A percentile compares a stretch with the other conserved stretches of the same genome.
phyloP scores from a whole-genome alignment of 2,329 filamentous ascomycete species.

The Penicillium sp. region DNA sequence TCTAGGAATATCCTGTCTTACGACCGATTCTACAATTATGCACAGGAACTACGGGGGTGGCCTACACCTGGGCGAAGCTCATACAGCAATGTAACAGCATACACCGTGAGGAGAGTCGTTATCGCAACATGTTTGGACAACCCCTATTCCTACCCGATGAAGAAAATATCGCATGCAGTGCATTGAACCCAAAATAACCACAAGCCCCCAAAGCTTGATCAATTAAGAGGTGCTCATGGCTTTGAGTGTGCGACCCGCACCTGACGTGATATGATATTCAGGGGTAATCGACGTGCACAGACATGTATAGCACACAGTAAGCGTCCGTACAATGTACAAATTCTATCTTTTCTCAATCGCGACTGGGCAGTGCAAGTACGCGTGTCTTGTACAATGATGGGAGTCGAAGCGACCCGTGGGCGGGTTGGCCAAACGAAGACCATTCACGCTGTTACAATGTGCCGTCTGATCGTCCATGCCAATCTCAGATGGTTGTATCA shows the following conservation, averaged over 20 bases:
- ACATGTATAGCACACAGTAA: neutral
- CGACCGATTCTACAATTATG: no score
- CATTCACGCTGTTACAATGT: neutral
- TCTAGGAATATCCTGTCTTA: no score
- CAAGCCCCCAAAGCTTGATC: neutral
- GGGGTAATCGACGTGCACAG: neutral
- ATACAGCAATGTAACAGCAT: no score
- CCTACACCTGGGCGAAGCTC: no score
- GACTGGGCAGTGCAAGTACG: neutral
- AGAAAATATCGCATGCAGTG: neutral
- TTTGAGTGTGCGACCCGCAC: neutral
- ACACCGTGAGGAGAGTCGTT: no score
- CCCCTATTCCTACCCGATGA: no score
- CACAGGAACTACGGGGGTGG: no score
- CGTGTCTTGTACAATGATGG: neutral
- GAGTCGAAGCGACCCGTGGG: neutral
- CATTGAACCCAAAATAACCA: neutral
- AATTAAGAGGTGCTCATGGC: neutral
- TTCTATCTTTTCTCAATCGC: neutral
- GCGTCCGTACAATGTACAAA: neutral
- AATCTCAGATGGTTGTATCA: neutral
- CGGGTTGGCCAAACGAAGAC: neutral
- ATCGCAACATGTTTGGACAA: no score
- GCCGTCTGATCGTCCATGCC: slow-evolving; percentile 1
- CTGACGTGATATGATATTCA: neutral